Percentiles rank a stretch among this genome's conserved stretches.
Evolutionary conservation across 1,139 yeast genomes (phyloP).

Genomic region (Protomyces inouyei): DNA sequence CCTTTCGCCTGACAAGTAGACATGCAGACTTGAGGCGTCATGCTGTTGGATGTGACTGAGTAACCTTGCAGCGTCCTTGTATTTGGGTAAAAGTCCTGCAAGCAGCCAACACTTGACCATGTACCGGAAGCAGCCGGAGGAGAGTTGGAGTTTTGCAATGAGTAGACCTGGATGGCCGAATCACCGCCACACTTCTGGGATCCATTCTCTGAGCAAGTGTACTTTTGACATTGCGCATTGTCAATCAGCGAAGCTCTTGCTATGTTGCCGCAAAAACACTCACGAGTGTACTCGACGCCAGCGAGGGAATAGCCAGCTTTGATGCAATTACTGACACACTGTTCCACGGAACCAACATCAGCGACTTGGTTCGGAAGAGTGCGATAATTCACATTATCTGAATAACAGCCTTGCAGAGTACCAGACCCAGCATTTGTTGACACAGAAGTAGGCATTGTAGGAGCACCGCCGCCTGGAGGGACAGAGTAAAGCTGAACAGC

Average conservation of each 20-base stretch:
- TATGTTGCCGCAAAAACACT: constrained; percentile 23
- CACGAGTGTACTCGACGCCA: constrained; percentile 25
- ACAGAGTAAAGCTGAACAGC: constrained; percentile 3
- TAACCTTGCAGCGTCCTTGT: constrained; percentile 9
- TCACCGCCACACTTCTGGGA: background rate
- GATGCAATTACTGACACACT: constrained; percentile 18
- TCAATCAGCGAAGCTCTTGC: background rate
- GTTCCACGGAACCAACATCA: constrained; percentile 21
- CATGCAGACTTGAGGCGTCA: constrained; percentile 8
- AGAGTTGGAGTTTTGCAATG: background rate
- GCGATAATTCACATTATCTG: constrained; percentile 12
- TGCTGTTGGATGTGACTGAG: constrained; percentile 5
- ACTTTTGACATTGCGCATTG: background rate
- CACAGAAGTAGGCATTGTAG: constrained; percentile 1
- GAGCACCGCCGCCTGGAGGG: constrained; percentile 5
- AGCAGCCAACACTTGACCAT: constrained; percentile 11
- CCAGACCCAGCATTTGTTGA: constrained; percentile 1
- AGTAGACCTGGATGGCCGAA: constrained; percentile 6
- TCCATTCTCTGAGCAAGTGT: background rate
- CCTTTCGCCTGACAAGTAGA: constrained; percentile 14
- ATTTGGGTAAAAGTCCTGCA: constrained; percentile 13
- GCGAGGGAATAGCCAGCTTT: constrained; percentile 16
- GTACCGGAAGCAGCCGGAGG: background rate
- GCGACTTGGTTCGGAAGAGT: background rate
- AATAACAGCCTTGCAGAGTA: constrained; percentile 10